Evolutionary conservation across 495 filamentous ascomycete species (phyloP).

Genomic region (Aspergillus sclerotiicarbonarius): DNA sequence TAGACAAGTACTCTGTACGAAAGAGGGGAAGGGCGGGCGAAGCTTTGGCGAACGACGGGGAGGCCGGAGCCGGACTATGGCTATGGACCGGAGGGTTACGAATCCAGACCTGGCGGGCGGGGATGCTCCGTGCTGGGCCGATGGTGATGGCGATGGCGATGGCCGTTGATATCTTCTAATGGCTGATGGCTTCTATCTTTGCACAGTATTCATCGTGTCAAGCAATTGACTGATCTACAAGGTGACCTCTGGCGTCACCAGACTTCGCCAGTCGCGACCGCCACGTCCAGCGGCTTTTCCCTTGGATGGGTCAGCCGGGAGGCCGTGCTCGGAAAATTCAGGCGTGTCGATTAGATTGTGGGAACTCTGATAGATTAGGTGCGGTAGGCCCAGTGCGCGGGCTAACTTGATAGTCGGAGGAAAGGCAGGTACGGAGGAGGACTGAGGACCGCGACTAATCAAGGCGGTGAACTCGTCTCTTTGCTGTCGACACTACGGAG

Average conservation of each 20-base stretch:
- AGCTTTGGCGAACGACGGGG: conserved; percentile 16
- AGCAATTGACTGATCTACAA: background rate
- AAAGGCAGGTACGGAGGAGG: background rate
- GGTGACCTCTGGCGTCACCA: background rate
- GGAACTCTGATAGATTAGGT: conserved; percentile 7
- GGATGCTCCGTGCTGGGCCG: background rate
- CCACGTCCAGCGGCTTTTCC: background rate
- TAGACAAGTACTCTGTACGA: background rate
- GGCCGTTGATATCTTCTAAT: background rate
- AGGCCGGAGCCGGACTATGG: conserved; percentile 9
- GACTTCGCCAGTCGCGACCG: background rate
- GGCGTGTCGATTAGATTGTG: conserved; percentile 15
- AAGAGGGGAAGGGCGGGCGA: conserved; percentile 14
- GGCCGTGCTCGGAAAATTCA: conserved; percentile 17
- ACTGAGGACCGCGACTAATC: no score
- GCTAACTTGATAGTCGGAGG: background rate
- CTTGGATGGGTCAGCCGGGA: conserved; percentile 5
- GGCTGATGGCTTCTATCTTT: background rate
- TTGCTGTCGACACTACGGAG: background rate
- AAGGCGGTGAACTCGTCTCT: background rate
- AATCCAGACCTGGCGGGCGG: background rate
- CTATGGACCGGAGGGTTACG: background rate
- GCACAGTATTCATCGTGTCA: background rate
- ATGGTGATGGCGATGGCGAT: background rate
- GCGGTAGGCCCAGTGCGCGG: background rate